Evolutionary conservation across 495 filamentous ascomycete species (phyloP).

Genomic region (Cryomyces antarcticus): DNA sequence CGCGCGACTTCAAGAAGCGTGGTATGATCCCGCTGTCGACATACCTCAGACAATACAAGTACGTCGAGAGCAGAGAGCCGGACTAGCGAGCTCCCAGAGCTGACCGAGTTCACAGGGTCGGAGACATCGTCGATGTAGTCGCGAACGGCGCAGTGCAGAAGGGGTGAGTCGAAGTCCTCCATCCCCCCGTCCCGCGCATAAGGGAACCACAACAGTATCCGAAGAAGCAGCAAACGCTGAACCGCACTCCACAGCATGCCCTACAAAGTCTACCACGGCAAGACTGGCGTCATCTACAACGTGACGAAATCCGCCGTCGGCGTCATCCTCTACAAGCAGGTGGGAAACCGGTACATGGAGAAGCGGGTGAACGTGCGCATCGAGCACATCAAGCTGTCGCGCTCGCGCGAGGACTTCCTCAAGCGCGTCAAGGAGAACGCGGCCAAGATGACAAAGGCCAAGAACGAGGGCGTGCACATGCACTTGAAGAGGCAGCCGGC

Average conservation of each 20-base stretch:
- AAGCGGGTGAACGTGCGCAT: conserved; percentile 97
- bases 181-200: neutral
- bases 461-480: conserved; percentile 64
- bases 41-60: conserved; percentile 84
- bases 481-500: conserved; percentile 80
- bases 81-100: conserved; percentile 1
- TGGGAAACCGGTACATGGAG: conserved; percentile 95
- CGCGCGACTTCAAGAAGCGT: conserved; percentile 78
- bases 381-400: conserved; percentile 87
- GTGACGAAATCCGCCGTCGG: conserved; percentile 79
- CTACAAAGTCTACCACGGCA: conserved; percentile 43
- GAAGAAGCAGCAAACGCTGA: conserved; percentile 1
- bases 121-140: conserved; percentile 92
- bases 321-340: conserved; percentile 96
- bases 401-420: conserved; percentile 89
- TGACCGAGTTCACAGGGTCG: conserved; percentile 43
- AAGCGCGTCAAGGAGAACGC: conserved; percentile 91
- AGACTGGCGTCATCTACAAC: conserved; percentile 17
- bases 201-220: neutral
- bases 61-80: conserved; percentile 11
- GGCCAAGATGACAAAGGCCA: conserved; percentile 74
- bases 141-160: conserved; percentile 96
- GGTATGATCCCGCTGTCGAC: conserved; percentile 77
- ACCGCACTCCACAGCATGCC: conserved; percentile 49
- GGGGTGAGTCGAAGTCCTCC: conserved; percentile 40